These are phyloP conservation scores for Achaetomiella virescens DNA, from an alignment of 495 filamentous ascomycete species.

Conservation along the genomic window DNA sequence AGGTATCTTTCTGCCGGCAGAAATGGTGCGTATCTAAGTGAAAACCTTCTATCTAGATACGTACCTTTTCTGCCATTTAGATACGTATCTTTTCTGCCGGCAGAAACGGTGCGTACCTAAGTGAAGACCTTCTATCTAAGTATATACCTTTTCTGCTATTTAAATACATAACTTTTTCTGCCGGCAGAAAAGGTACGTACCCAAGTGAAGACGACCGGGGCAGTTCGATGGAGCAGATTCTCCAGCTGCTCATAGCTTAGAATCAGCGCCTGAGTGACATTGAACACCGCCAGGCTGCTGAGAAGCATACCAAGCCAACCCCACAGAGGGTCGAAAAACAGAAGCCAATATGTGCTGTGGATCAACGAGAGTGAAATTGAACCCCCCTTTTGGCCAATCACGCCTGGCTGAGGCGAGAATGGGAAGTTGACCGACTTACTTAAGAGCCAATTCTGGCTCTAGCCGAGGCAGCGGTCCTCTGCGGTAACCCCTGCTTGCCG, in stretches of 20 bases:
- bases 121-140: not conserved
- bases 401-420: not conserved
- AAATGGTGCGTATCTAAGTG: not conserved
- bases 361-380: not conserved
- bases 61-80: not conserved
- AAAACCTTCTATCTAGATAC: not conserved
- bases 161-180: not conserved
- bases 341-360: not conserved
- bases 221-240: not conserved
- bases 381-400: not conserved
- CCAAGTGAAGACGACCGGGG: not conserved
- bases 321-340: not conserved
- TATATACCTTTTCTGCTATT: not conserved
- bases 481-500: too few relatives aligned
- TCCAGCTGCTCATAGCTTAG: too few relatives aligned
- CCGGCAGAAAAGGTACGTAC: not conserved
- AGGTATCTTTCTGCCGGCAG: not conserved
- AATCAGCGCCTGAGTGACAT: too few relatives aligned
- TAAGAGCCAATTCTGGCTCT: not conserved
- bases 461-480: too few relatives aligned
- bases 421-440: not conserved
- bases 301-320: not conserved
- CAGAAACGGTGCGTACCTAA: not conserved
- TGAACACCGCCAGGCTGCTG: not conserved
- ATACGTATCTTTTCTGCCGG: not conserved